Percentiles rank a stretch among this genome's conserved stretches.
phyloP scores from a whole-genome alignment of 2,329 filamentous ascomycete species.

The Fusarium sp. region DNA sequence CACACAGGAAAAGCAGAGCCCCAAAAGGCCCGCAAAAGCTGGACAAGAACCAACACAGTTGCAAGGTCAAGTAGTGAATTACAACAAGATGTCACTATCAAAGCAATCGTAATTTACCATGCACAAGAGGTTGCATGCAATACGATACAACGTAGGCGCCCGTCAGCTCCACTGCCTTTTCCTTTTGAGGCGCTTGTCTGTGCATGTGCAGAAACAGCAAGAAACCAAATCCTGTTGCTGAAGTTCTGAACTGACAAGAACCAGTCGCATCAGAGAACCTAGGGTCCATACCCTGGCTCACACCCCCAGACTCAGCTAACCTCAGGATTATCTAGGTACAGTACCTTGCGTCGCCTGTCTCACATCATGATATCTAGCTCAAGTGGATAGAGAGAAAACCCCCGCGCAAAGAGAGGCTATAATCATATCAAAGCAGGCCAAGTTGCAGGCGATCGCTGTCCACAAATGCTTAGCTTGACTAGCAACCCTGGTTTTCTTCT shows the following conservation, averaged over 20 bases:
- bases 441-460: constrained; percentile 35
- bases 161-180: constrained; percentile 18
- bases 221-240: constrained; percentile 7
- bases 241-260: constrained; percentile 19
- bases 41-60: constrained; percentile 25
- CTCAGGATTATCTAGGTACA: constrained; percentile 31
- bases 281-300: constrained; percentile 2
- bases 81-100: constrained; percentile 19
- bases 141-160: neutral
- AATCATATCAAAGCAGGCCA: constrained; percentile 25
- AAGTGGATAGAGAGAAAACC: constrained; percentile 34
- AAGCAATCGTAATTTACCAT: constrained; percentile 12
- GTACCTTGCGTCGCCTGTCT: constrained; percentile 34
- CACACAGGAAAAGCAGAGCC: constrained; percentile 24
- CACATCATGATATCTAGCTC: constrained; percentile 34
- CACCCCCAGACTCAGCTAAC: constrained; percentile 34
- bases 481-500: constrained; percentile 7
- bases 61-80: constrained; percentile 1
- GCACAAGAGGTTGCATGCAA: constrained; percentile 12
- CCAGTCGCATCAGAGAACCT: constrained; percentile 10
- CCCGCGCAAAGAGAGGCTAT: constrained; percentile 33
- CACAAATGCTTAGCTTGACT: constrained; percentile 35
- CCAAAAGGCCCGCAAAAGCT: constrained; percentile 34
- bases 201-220: constrained; percentile 8
- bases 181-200: constrained; percentile 11